Conservation (phyloP, 768 basidiomycete species). For the Lactifluus volemus region DNA sequence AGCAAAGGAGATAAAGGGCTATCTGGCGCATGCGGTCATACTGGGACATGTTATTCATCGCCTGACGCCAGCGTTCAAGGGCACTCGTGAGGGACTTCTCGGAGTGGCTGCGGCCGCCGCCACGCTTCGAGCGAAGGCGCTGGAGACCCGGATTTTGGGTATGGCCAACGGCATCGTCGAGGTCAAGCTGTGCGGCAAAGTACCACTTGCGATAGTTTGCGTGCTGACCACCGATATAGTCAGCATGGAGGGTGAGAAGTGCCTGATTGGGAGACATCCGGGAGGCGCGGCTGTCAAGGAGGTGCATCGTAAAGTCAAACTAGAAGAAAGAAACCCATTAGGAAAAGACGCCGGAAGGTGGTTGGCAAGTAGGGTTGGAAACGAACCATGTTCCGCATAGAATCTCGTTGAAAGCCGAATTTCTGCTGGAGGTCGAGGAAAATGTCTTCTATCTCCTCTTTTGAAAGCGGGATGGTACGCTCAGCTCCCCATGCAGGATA, state of each 20-base stretch:
- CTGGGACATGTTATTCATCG: constrained; percentile 98
- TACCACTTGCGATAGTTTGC: constrained; percentile 99
- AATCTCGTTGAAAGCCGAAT: constrained; percentile 95
- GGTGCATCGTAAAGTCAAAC: constrained; percentile 98
- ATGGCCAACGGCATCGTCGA: constrained; percentile 93
- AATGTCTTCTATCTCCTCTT: constrained; percentile 99
- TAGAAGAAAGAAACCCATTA: constrained; percentile 24
- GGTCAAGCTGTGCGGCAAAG: constrained; percentile 96
- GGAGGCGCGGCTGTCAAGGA: constrained; percentile 92
- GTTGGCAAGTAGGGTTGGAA: background rate
- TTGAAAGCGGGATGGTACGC: constrained; percentile 90
- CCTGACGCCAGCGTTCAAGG: constrained; percentile 88
- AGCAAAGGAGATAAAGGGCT: constrained; percentile 89
- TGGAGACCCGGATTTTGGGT: constrained; percentile 85
- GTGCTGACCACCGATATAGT: constrained; percentile 97
- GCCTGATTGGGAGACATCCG: constrained; percentile 97
- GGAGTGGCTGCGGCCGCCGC: constrained; percentile 46
- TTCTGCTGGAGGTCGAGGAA: constrained; percentile 97
- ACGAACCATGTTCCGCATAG: constrained; percentile 88
- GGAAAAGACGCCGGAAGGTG: background rate
- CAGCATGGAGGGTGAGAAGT: constrained; percentile 89
- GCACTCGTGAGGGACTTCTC: constrained; percentile 73
- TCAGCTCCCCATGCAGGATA: constrained; percentile 95
- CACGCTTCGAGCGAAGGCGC: constrained; percentile 58
- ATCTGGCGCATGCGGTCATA: constrained; percentile 96